Conservation (phyloP, 192 early-diverging fungal species). For the Mortierella claussenii region DNA sequence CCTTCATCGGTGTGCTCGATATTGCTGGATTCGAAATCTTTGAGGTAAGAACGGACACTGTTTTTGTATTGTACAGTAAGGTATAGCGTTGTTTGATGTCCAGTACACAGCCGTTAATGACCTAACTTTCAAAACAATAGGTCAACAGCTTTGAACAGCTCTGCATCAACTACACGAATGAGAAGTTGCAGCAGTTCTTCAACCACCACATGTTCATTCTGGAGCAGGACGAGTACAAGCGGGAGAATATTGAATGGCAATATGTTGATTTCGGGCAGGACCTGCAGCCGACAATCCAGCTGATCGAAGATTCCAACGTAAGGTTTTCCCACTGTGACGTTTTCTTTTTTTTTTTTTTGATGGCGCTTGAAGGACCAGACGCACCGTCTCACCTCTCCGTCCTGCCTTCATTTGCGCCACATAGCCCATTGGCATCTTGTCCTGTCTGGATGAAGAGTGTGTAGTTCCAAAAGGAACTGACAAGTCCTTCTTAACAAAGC, state of each 20-base stretch:
- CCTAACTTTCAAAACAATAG: constrained; percentile 29
- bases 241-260: constrained; percentile 98
- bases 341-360: not conserved
- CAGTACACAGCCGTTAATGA: no score
- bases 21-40: constrained; percentile 99
- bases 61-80: no score
- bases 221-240: constrained; percentile 97
- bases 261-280: constrained; percentile 98
- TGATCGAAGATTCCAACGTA: constrained; percentile 96
- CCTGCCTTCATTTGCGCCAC: not conserved
- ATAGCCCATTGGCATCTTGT: constrained; percentile 93
- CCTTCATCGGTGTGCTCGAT: constrained; percentile 97
- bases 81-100: no score
- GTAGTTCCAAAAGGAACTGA: constrained; percentile 97
- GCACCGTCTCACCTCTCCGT: no score
- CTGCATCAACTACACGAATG: constrained; percentile 99
- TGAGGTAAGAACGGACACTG: no score
- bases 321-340: no score
- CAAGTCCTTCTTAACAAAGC: constrained; percentile 93
- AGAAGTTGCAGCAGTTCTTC: constrained; percentile 99
- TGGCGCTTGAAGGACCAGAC: no score
- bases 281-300: constrained; percentile 96
- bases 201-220: constrained; percentile 99
- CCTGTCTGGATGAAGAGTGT: constrained; percentile 97
- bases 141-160: constrained; percentile 98